A percentile compares a stretch with the other conserved stretches of the same genome.
These are phyloP conservation scores for Achlya hypogyna DNA, from an alignment of 352 stramenopile species.

Conservation along the genomic window DNA sequence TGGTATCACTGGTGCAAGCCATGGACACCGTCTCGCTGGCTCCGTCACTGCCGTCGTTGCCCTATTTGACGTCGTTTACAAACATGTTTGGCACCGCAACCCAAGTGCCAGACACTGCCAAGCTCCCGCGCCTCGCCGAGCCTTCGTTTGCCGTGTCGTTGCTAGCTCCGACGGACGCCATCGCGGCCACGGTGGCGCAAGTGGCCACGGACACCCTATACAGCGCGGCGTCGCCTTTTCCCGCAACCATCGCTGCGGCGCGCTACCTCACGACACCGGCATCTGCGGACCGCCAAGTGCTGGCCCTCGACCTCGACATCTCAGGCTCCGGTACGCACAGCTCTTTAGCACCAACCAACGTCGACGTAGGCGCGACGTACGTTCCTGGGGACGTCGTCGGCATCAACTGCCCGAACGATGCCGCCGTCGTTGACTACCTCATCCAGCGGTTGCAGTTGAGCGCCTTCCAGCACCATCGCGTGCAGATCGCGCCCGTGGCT, in stretches of 20 bases:
- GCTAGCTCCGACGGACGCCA: slow-evolving; percentile 22
- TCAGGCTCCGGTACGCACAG: slow-evolving; percentile 21
- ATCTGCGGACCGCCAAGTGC: slow-evolving; percentile 45
- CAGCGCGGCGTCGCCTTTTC: slow-evolving; percentile 41
- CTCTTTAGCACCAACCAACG: not conserved
- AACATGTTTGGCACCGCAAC: slow-evolving; percentile 43
- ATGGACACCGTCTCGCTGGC: not conserved
- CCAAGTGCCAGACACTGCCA: slow-evolving; percentile 28
- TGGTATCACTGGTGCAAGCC: not conserved
- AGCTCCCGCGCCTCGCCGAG: slow-evolving; percentile 44
- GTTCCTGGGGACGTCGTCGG: slow-evolving; percentile 79
- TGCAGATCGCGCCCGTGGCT: slow-evolving; percentile 17
- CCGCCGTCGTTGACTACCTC: slow-evolving; percentile 54
- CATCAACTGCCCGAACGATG: slow-evolving; percentile 71
- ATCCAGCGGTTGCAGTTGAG: slow-evolving; percentile 40
- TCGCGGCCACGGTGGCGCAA: not conserved
- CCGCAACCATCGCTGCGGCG: slow-evolving; percentile 32
- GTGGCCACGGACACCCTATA: slow-evolving; percentile 25
- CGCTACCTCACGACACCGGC: slow-evolving; percentile 40
- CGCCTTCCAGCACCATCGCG: slow-evolving; percentile 21
- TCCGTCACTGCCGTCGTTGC: not conserved
- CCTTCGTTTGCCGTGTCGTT: slow-evolving; percentile 39
- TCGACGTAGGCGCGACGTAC: slow-evolving; percentile 36
- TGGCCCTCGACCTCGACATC: slow-evolving; percentile 43
- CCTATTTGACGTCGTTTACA: slow-evolving; percentile 44